These are phyloP conservation scores for Vitis hybrid DNA, from an alignment of 177 flowering plant species.

Conservation along the genomic window DNA sequence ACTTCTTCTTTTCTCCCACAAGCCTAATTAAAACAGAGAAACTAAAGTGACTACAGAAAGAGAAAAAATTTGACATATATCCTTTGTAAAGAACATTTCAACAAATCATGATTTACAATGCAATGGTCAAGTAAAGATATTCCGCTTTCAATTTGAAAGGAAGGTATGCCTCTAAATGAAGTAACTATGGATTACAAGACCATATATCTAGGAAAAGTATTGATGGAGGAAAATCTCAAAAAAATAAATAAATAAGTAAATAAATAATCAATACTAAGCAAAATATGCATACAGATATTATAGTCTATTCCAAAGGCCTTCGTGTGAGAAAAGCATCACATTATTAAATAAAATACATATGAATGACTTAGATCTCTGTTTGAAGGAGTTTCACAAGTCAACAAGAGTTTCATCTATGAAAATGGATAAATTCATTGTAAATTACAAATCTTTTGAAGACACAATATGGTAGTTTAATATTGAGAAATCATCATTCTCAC, in stretches of 20 bases:
- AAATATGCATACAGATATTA: not conserved
- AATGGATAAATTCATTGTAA: too few species aligned
- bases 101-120: not conserved
- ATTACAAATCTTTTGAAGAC: too few species aligned
- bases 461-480: too few species aligned
- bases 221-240: not conserved
- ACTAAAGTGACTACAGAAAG: not conserved
- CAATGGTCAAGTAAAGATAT: not conserved
- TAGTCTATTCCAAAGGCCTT: not conserved
- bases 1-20: slow-evolving; percentile 61
- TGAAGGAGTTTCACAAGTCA: too few species aligned
- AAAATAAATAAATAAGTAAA: not conserved
- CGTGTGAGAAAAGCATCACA: not conserved
- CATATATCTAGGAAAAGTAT: not conserved
- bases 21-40: slow-evolving; percentile 34
- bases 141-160: not conserved
- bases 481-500: too few species aligned
- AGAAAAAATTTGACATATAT: not conserved
- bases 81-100: not conserved
- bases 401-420: too few species aligned
- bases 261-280: not conserved
- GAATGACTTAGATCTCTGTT: not conserved
- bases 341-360: not conserved
- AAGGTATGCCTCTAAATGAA: not conserved
- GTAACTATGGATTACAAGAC: not conserved